Evolutionary conservation across 2,329 filamentous ascomycete genomes (phyloP).

Genomic region (Dactylellina leptospora): DNA sequence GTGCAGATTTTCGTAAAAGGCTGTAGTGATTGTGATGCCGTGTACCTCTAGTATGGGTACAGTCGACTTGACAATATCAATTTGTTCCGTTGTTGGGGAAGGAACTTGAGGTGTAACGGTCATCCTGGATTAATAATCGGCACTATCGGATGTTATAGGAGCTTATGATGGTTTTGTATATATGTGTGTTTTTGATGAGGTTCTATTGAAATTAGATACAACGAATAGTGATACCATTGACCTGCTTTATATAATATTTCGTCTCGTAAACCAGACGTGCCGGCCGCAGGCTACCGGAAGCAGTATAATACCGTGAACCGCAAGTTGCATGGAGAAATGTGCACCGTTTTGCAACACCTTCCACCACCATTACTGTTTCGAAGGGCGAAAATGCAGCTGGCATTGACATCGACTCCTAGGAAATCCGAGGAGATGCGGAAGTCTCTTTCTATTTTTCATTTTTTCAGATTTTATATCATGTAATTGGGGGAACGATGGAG

Average conservation of each 20-base stretch:
- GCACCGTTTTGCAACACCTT: no score
- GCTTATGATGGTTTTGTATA: no score
- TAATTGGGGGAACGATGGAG: background rate
- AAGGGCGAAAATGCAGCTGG: background rate
- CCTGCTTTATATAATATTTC: no score
- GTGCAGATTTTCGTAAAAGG: slow-evolving; percentile 77
- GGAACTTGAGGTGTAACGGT: slow-evolving; percentile 29
- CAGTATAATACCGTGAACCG: no score
- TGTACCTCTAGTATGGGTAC: slow-evolving; percentile 75
- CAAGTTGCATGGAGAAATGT: no score
- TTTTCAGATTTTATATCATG: background rate
- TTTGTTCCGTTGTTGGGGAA: slow-evolving; percentile 70
- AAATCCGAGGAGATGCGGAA: slow-evolving; percentile 50
- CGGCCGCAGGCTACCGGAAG: no score
- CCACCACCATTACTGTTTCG: no score
- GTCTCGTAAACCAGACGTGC: no score
- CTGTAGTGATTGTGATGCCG: slow-evolving; percentile 73
- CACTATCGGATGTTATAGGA: background rate
- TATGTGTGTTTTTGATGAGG: background rate
- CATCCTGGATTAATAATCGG: background rate
- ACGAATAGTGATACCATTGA: no score
- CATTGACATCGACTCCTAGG: slow-evolving; percentile 1
- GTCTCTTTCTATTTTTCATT: background rate
- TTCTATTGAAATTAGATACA: no score
- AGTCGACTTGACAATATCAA: slow-evolving; percentile 77